A percentile compares a stretch with the other conserved stretches of the same genome.
phyloP scores from a whole-genome alignment of 2,329 filamentous ascomycete species.

The Colletotrichum noveboracense region DNA sequence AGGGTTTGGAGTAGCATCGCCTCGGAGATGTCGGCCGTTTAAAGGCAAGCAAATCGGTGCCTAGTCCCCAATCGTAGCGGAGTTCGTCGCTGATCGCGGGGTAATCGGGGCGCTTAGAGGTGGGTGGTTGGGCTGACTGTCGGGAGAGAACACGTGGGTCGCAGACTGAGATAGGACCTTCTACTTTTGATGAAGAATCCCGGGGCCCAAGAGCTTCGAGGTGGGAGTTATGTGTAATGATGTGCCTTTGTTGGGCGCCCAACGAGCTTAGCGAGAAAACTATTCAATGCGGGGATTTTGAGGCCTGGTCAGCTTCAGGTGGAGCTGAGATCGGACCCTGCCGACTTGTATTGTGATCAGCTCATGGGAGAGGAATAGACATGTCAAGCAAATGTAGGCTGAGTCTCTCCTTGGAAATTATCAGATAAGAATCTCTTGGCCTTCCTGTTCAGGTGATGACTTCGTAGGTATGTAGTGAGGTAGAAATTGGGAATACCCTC shows the following conservation, averaged over 20 bases:
- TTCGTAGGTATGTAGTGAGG: neutral
- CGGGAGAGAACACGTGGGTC: slow-evolving; percentile 3
- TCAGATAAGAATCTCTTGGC: neutral
- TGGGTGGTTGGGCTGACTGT: neutral
- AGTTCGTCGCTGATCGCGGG: slow-evolving; percentile 9
- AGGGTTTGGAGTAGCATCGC: neutral
- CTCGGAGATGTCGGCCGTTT: neutral
- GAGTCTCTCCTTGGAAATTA: neutral
- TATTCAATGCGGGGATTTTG: neutral
- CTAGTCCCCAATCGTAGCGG: neutral
- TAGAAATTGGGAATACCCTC: neutral
- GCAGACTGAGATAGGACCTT: neutral
- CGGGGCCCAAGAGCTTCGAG: neutral
- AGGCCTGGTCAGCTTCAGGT: neutral
- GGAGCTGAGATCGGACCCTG: neutral
- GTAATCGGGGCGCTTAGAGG: neutral
- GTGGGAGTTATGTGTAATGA: neutral
- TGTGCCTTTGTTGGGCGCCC: neutral
- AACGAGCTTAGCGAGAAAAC: neutral
- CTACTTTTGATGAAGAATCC: neutral
- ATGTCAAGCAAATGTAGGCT: neutral
- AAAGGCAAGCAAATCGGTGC: neutral
- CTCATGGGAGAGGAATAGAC: neutral
- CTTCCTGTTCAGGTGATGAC: neutral
- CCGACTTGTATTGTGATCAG: neutral